phyloP scores from a whole-genome alignment of 1,139 yeast species.

The Magnusiomyces suaveolens region DNA sequence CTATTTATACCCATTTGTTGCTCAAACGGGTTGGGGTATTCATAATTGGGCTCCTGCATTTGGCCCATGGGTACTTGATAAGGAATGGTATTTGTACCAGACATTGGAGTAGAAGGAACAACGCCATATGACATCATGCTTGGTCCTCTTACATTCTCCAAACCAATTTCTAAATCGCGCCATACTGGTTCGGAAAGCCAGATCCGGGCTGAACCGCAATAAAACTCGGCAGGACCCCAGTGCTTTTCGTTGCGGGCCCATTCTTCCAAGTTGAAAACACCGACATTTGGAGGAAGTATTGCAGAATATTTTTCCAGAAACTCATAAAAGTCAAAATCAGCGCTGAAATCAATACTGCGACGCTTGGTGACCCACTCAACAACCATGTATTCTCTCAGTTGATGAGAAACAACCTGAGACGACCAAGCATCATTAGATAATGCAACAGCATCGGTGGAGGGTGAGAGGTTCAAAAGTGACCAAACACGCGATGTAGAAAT shows the following conservation, averaged over 20 bases:
- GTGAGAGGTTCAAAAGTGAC: constrained; percentile 29
- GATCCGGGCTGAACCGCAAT: constrained; percentile 30
- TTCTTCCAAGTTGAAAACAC: constrained; percentile 26
- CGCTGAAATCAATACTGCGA: constrained; percentile 31
- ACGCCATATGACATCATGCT: constrained; percentile 12
- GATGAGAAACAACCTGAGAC: constrained; percentile 30
- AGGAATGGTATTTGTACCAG: background rate
- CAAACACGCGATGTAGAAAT: constrained; percentile 29
- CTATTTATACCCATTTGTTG: constrained; percentile 1
- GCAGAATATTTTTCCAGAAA: constrained; percentile 31
- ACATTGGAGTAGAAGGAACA: constrained; percentile 3
- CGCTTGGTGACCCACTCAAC: constrained; percentile 34
- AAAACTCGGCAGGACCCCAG: constrained; percentile 31
- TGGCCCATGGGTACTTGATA: background rate
- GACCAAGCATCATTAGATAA: constrained; percentile 30
- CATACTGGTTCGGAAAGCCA: constrained; percentile 34
- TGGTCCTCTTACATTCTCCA: constrained; percentile 20
- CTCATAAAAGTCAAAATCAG: constrained; percentile 35
- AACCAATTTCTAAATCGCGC: constrained; percentile 31
- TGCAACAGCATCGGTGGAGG: constrained; percentile 24
- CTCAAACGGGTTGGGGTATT: constrained; percentile 11
- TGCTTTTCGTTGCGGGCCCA: constrained; percentile 33
- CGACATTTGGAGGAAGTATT: constrained; percentile 29
- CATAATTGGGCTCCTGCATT: background rate
- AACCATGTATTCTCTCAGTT: constrained; percentile 30